A percentile compares a stretch with the other conserved stretches of the same genome.
Evolutionary conservation across 2,329 filamentous ascomycete species (phyloP).

Genomic region (Ophiostoma novo-ulmi): DNA sequence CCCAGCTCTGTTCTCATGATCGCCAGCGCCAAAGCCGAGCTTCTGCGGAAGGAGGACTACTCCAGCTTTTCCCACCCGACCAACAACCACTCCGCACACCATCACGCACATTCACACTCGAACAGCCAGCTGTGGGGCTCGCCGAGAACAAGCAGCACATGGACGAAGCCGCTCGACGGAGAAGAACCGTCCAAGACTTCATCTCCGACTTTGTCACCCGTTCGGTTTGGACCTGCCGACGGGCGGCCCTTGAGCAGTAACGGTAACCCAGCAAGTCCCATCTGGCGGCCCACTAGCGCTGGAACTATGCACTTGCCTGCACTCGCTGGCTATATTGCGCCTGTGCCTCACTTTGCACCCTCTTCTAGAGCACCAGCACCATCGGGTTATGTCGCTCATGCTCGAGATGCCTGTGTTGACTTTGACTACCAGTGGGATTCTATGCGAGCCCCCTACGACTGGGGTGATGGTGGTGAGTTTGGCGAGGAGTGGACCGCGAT

Average conservation of each 20-base stretch:
- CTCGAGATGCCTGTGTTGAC: constrained; percentile 75
- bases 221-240: constrained; percentile 25
- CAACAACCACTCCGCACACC: constrained; percentile 9
- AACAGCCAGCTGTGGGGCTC: constrained; percentile 40
- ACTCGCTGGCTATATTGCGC: constrained; percentile 60
- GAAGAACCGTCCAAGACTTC: background rate
- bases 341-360: constrained; percentile 76
- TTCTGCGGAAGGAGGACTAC: constrained; percentile 71
- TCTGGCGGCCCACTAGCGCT: background rate
- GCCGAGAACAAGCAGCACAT: constrained; percentile 4
- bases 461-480: constrained; percentile 82
- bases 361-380: constrained; percentile 78
- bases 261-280: constrained; percentile 18
- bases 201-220: constrained; percentile 8
- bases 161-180: background rate
- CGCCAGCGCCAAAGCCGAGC: constrained; percentile 77
- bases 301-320: background rate
- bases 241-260: constrained; percentile 27
- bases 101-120: constrained; percentile 28
- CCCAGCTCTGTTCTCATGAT: constrained; percentile 84
- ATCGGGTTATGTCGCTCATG: constrained; percentile 81
- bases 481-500: constrained; percentile 95
- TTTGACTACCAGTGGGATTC: constrained; percentile 98
- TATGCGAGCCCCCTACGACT: constrained; percentile 68
- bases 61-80: constrained; percentile 39